Evolutionary conservation across 305 asterid genomes (phyloP), one percentile per base, ranked within the genome.

Genomic region (Fraxinus sp.): DNA sequence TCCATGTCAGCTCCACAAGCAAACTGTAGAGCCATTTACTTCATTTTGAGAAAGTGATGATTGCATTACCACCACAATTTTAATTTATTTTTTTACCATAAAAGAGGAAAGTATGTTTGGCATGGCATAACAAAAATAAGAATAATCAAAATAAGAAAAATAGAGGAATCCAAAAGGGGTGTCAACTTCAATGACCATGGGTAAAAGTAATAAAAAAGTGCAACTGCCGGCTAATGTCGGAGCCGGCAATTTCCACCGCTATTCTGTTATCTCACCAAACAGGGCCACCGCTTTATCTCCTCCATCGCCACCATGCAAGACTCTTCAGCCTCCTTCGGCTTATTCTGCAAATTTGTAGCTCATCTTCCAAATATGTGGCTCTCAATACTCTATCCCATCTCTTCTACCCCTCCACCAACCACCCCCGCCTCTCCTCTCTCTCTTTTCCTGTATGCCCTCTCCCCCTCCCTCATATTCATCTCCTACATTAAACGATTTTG

Each of bases 341-440:
- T 92, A 30, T 91, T 94, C 83, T 92, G 93, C 80, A 94, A 93
- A 88, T 96, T 96, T 84, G 93, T 92, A 0, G 87, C 33, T 90
- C 99, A 0, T 90, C 96, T 30, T 84, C 97, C 85, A 93, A 94
- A 84, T 92, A 91, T 82, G 97, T 91, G 5, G 90, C 92, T 70
- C 92, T 94, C 88, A 87, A 85, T 85, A 90, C 97, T 46, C 96
- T 94, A 81, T 90, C 97, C 66, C 95, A 94, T 75, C 90, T 96
- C 77, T 90, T 96, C 86, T 92, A 96, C 79, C 92, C 96, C 33
- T 79, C 89, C 79, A 78, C 89, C 72, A 49, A 90, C 80, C 88
- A 82, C 78, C 87, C 89, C 59, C 96, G 88, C 20, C 89, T 91
- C 86, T 87, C 93, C 66, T 85, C 89, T 41, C 80, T 94, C 75